phyloP scores from a whole-genome alignment of 1,139 yeast genomes.

The Waltiozyma sp. region DNA sequence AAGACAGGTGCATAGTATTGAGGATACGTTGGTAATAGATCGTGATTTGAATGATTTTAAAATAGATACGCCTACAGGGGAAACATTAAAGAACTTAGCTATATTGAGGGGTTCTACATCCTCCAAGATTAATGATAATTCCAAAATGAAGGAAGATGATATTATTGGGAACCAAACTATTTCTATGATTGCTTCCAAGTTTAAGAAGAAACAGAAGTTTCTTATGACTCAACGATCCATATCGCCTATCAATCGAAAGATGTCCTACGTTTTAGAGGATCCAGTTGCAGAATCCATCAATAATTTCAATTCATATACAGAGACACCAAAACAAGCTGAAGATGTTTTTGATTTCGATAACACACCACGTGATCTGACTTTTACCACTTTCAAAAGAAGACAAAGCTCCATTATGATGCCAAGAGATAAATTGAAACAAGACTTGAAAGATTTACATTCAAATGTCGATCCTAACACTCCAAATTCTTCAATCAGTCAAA shows the following conservation, averaged over 20 bases:
- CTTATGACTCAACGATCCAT: too few species aligned
- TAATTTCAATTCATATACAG: too few species aligned
- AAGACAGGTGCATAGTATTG: conserved; percentile 12
- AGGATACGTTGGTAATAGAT: conserved; percentile 16
- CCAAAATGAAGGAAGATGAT: too few species aligned
- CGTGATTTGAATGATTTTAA: conserved; percentile 12
- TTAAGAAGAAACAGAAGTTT: too few species aligned
- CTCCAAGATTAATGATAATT: too few species aligned
- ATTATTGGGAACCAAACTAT: too few species aligned
- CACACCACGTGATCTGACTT: neutral
- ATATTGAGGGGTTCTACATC: too few species aligned
- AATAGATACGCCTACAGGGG: conserved; percentile 3
- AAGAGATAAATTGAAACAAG: neutral
- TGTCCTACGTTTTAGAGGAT: neutral
- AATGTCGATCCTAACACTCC: neutral
- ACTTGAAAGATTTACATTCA: neutral
- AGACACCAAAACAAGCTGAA: neutral
- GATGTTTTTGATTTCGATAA: neutral
- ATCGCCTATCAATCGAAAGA: neutral
- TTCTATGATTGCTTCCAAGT: too few species aligned
- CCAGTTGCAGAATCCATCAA: neutral
- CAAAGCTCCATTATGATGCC: neutral
- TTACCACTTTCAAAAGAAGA: neutral
- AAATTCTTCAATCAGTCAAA: too few species aligned
- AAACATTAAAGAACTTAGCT: neutral